Percentiles rank a stretch among this genome's conserved stretches.
These are phyloP conservation scores for Starmerella apis DNA, from an alignment of 805 yeast species.

Conservation along the genomic window DNA sequence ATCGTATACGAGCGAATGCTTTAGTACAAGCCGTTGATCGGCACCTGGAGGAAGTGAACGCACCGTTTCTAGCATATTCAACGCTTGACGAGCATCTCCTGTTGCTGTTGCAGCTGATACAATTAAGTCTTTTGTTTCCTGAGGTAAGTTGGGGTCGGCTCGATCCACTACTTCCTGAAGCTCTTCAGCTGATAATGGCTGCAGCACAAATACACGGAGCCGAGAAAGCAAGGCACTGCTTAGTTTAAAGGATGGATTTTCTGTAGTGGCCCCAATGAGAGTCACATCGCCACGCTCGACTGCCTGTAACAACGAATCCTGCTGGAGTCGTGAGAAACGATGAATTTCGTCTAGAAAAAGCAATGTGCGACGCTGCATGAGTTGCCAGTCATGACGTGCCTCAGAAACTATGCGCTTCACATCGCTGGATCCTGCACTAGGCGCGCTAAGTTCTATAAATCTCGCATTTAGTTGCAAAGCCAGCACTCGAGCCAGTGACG, in stretches of 20 bases:
- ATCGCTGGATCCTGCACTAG: constrained; percentile 57
- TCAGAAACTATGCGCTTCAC: constrained; percentile 51
- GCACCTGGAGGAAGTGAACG: constrained; percentile 25
- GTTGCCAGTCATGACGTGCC: constrained; percentile 37
- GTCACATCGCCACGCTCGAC: constrained; percentile 75
- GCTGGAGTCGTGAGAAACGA: constrained; percentile 74
- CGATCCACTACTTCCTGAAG: constrained; percentile 43
- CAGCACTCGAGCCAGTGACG: constrained; percentile 71
- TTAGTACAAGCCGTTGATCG: constrained; percentile 32
- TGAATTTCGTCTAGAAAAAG: constrained; percentile 90
- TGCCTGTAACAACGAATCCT: constrained; percentile 72
- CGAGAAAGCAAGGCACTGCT: constrained; percentile 76
- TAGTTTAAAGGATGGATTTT: constrained; percentile 76
- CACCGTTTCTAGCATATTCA: constrained; percentile 63
- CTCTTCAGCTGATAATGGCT: constrained; percentile 43
- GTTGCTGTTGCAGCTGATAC: constrained; percentile 50
- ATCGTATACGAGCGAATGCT: constrained; percentile 59
- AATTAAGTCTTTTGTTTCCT: constrained; percentile 53
- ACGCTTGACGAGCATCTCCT: constrained; percentile 82
- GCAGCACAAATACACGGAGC: constrained; percentile 66
- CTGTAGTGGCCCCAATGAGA: constrained; percentile 94
- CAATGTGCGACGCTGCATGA: constrained; percentile 48
- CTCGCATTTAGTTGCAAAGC: constrained; percentile 44
- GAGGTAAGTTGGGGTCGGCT: constrained; percentile 48
- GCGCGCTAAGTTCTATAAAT: constrained; percentile 77